These are phyloP conservation scores for Ilyonectria sp. DNA, from an alignment of 2,329 filamentous ascomycete species.

Conservation along the genomic window DNA sequence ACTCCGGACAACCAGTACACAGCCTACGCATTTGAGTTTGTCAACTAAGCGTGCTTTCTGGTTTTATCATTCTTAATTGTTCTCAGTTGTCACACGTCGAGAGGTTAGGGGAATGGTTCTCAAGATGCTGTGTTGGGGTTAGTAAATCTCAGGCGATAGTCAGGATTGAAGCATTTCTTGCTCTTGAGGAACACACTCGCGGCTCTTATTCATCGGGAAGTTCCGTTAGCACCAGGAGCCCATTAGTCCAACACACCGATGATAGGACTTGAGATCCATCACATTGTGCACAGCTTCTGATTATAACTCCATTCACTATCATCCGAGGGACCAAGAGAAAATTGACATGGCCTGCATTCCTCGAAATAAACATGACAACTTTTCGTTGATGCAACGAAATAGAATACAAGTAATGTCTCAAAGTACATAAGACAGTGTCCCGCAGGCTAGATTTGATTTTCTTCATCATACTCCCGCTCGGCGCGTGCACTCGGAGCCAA, in stretches of 20 bases:
- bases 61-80: neutral
- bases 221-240: neutral
- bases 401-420: too few relatives aligned
- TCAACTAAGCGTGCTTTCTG: neutral
- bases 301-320: too few relatives aligned
- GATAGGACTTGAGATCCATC: too few relatives aligned
- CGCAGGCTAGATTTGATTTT: neutral
- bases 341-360: too few relatives aligned
- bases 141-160: neutral
- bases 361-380: too few relatives aligned
- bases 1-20: conserved; percentile 11
- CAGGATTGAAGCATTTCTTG: neutral
- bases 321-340: too few relatives aligned
- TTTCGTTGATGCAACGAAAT: too few relatives aligned
- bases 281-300: too few relatives aligned
- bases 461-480: neutral
- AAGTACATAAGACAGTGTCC: too few relatives aligned
- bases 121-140: neutral
- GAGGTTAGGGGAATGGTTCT: neutral
- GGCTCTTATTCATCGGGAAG: neutral
- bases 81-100: neutral
- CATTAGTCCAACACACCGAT: neutral
- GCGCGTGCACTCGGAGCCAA: conserved; percentile 15
- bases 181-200: neutral
- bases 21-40: conserved; percentile 11